phyloP scores from a whole-genome alignment of 2,329 filamentous ascomycete genomes.

The Myriangium duriaei region DNA sequence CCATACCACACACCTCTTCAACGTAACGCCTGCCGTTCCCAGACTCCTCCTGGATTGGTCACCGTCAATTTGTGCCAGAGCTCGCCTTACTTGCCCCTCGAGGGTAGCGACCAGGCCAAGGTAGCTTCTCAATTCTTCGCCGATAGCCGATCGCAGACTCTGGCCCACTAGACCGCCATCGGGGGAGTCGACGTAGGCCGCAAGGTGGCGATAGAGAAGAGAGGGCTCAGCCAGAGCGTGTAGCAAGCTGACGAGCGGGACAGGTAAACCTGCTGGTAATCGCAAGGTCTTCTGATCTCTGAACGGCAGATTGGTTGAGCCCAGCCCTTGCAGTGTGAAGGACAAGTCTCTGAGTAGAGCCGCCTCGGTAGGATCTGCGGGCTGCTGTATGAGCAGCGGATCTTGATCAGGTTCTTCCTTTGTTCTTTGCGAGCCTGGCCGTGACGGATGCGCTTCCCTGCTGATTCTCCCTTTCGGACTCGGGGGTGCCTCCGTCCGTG shows the following conservation, averaged over 20 bases:
- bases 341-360: constrained; percentile 56
- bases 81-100: constrained; percentile 80
- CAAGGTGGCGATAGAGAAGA: constrained; percentile 71
- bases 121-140: constrained; percentile 75
- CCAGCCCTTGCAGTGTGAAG: constrained; percentile 84
- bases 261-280: constrained; percentile 65
- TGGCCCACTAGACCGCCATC: constrained; percentile 81
- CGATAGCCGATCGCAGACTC: constrained; percentile 78
- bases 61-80: constrained; percentile 61
- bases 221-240: constrained; percentile 88
- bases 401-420: constrained; percentile 4
- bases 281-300: constrained; percentile 55
- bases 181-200: constrained; percentile 67
- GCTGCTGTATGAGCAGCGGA: background rate
- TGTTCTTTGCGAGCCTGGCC: background rate
- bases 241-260: constrained; percentile 74
- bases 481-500: constrained; percentile 15
- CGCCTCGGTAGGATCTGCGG: constrained; percentile 25
- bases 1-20: constrained; percentile 95
- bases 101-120: constrained; percentile 81
- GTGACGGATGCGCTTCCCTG: constrained; percentile 1
- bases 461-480: constrained; percentile 11
- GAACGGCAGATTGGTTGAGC: constrained; percentile 74
- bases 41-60: constrained; percentile 52
- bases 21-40: constrained; percentile 76